These are phyloP conservation scores for Pulveroboletus ravenelii DNA, from an alignment of 768 basidiomycete species.

Conservation along the genomic window DNA sequence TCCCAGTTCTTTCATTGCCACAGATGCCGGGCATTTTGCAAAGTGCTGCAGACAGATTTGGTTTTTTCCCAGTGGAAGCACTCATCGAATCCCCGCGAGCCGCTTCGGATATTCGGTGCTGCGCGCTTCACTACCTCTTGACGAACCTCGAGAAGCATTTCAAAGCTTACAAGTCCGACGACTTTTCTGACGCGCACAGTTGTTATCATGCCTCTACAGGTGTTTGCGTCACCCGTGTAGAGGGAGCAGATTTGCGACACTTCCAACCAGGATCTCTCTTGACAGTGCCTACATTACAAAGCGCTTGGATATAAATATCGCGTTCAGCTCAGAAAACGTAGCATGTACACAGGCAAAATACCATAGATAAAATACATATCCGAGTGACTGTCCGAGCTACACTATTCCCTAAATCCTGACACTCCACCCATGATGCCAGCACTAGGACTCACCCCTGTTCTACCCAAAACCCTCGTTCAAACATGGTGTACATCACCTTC, in stretches of 20 bases:
- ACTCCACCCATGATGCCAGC: too few species aligned
- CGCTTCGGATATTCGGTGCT: slow-evolving; percentile 1
- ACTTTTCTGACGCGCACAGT: not conserved
- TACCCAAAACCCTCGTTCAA: too few species aligned
- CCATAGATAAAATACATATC: too few species aligned
- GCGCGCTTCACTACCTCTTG: slow-evolving; percentile 12
- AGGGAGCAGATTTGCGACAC: not conserved
- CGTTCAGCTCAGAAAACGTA: too few species aligned
- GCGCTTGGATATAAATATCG: too few species aligned
- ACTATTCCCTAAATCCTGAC: too few species aligned
- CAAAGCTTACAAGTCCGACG: slow-evolving; percentile 5
- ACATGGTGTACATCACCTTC: too few species aligned
- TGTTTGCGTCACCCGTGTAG: slow-evolving; percentile 5
- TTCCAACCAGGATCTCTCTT: too few species aligned
- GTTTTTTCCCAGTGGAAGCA: not conserved
- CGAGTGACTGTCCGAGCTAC: too few species aligned
- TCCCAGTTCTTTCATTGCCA: slow-evolving; percentile 60
- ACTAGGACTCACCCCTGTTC: too few species aligned
- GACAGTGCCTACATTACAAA: too few species aligned
- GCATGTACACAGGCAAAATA: too few species aligned
- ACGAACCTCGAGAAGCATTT: slow-evolving; percentile 6
- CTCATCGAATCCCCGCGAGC: not conserved
- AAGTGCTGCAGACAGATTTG: not conserved
- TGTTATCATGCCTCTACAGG: slow-evolving; percentile 1
- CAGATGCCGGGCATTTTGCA: not conserved